phyloP scores from a whole-genome alignment of 2,329 filamentous ascomycete genomes.

The Lojkania enalia region DNA sequence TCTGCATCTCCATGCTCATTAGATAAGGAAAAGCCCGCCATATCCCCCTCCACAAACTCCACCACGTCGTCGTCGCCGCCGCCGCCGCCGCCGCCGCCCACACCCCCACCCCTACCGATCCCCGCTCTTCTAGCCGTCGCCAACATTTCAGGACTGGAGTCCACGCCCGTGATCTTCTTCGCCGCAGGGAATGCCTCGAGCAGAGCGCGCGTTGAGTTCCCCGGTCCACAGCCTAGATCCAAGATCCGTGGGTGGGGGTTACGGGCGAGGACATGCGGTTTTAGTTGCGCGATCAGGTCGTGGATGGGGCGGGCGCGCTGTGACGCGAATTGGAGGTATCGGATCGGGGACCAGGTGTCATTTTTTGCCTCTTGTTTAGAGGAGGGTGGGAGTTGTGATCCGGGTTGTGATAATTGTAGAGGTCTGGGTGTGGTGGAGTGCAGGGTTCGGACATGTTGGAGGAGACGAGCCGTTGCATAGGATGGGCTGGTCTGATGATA shows the following conservation, averaged over 20 bases:
- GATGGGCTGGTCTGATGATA: background rate
- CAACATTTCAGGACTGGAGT: slow-evolving; percentile 62
- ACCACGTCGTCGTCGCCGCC: no score
- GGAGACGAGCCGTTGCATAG: background rate
- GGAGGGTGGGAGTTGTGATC: slow-evolving; percentile 3
- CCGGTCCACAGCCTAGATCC: slow-evolving; percentile 64
- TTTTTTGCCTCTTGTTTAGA: slow-evolving; percentile 7
- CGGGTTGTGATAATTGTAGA: background rate
- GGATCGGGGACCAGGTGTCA: slow-evolving; percentile 58
- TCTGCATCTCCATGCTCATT: slow-evolving; percentile 37
- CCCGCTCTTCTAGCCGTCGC: slow-evolving; percentile 47
- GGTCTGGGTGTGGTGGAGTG: background rate
- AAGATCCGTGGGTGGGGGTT: slow-evolving; percentile 44
- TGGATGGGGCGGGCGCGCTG: slow-evolving; percentile 58
- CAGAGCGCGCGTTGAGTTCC: slow-evolving; percentile 60
- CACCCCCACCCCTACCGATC: no score
- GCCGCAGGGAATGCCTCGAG: slow-evolving; percentile 53
- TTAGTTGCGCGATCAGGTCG: slow-evolving; percentile 57
- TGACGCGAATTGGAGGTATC: slow-evolving; percentile 60
- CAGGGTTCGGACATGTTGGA: no score
- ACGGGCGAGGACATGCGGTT: slow-evolving; percentile 32
- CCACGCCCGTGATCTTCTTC: slow-evolving; percentile 53
- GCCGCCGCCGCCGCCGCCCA: no score
- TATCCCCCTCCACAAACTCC: slow-evolving; percentile 53
- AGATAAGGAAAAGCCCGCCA: no score